These are phyloP conservation scores for Xylaria flabelliformis DNA, from an alignment of 495 filamentous ascomycete species.

Conservation along the genomic window DNA sequence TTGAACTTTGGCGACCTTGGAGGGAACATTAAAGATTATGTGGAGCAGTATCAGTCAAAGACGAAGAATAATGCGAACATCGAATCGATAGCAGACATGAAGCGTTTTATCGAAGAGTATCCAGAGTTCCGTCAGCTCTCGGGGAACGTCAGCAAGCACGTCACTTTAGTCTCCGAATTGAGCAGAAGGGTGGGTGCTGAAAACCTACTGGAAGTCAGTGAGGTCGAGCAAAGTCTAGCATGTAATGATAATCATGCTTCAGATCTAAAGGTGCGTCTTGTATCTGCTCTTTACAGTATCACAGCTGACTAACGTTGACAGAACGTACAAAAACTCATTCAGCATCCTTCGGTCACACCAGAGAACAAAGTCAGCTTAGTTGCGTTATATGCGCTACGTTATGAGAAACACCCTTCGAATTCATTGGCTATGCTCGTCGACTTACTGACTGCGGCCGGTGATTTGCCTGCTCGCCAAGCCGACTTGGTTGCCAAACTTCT, in stretches of 20 bases:
- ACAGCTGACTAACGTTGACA: slow-evolving; percentile 38
- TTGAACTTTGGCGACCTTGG: slow-evolving; percentile 97
- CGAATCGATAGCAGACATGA: slow-evolving; percentile 97
- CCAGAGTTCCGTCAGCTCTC: slow-evolving; percentile 96
- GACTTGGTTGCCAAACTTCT: slow-evolving; percentile 79
- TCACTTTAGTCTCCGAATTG: slow-evolving; percentile 92
- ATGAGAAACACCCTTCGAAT: slow-evolving; percentile 82
- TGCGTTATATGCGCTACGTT: slow-evolving; percentile 90
- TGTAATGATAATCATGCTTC: slow-evolving; percentile 92
- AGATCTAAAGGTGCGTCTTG: slow-evolving; percentile 75
- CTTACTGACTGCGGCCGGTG: slow-evolving; percentile 77
- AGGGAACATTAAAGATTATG: slow-evolving; percentile 97
- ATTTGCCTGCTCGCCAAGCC: slow-evolving; percentile 73
- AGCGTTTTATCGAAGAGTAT: slow-evolving; percentile 98
- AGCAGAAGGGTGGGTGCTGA: slow-evolving; percentile 85
- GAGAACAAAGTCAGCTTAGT: slow-evolving; percentile 87
- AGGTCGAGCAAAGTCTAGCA: slow-evolving; percentile 94
- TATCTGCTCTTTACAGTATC: not conserved
- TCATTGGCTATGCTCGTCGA: slow-evolving; percentile 82
- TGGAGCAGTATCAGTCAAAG: slow-evolving; percentile 95
- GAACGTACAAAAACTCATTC: slow-evolving; percentile 85
- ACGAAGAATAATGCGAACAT: slow-evolving; percentile 92
- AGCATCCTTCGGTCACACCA: slow-evolving; percentile 71
- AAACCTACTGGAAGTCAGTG: slow-evolving; percentile 87
- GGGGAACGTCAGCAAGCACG: slow-evolving; percentile 97